Conservation (phyloP, 805 yeast genomes). For the Candida fluviatilis region DNA sequence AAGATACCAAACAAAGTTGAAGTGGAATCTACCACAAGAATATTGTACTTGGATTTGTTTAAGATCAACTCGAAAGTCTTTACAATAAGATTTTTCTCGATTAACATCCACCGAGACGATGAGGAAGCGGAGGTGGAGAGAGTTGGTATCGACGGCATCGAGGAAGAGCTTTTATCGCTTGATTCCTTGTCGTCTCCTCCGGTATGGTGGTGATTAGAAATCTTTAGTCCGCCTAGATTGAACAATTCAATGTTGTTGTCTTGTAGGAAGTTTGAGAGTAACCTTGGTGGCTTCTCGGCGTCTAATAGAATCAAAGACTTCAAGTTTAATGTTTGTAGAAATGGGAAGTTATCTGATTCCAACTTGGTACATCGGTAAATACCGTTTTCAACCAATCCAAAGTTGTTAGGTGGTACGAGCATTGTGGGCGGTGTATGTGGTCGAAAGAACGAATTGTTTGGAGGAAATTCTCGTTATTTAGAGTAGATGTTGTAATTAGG, state of each 20-base stretch:
- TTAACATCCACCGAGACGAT: slow-evolving; percentile 61
- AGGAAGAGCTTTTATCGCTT: slow-evolving; percentile 8
- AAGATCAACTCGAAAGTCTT: slow-evolving; percentile 64
- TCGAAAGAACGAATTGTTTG: no score
- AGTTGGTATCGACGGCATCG: background rate
- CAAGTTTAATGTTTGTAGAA: slow-evolving; percentile 67
- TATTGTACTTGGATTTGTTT: slow-evolving; percentile 60
- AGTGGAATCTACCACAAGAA: slow-evolving; percentile 74
- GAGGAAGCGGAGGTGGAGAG: background rate
- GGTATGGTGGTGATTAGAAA: slow-evolving; percentile 29
- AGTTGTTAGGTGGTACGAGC: slow-evolving; percentile 91
- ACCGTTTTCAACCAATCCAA: slow-evolving; percentile 87
- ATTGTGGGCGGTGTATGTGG: slow-evolving; percentile 34
- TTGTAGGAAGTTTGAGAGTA: slow-evolving; percentile 61
- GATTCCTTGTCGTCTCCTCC: slow-evolving; percentile 11
- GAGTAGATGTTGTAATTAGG: no score
- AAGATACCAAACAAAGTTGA: slow-evolving; percentile 77
- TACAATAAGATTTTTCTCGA: slow-evolving; percentile 60
- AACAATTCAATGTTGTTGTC: slow-evolving; percentile 50
- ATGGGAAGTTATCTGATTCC: slow-evolving; percentile 73
- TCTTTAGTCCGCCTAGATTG: slow-evolving; percentile 42
- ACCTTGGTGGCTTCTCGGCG: slow-evolving; percentile 79
- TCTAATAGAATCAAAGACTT: slow-evolving; percentile 70
- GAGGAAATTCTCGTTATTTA: no score
- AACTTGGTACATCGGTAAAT: slow-evolving; percentile 75